Conservation (phyloP, 352 stramenopile species). For the Phytophthora sp. region DNA sequence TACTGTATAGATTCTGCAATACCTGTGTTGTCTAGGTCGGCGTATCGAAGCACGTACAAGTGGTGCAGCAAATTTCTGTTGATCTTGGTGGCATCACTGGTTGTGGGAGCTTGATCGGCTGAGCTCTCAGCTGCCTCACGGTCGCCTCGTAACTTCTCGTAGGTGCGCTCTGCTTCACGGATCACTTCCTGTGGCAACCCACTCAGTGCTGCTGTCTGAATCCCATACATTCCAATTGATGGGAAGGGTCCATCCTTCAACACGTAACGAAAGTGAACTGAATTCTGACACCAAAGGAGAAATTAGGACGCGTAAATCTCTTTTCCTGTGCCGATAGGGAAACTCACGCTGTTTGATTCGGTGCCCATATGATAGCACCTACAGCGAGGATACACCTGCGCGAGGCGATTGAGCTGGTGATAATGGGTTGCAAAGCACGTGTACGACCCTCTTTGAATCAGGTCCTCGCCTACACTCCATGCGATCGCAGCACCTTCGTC, state of each 20-base stretch:
- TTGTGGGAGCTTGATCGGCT: constrained; percentile 8
- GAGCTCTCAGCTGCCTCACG: constrained; percentile 28
- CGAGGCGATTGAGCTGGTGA: constrained; percentile 71
- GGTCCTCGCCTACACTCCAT: constrained; percentile 86
- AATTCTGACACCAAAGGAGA: constrained; percentile 42
- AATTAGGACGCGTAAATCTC: background rate
- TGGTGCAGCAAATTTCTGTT: constrained; percentile 75
- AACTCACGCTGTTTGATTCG: constrained; percentile 48
- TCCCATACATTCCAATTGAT: constrained; percentile 76
- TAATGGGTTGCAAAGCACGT: constrained; percentile 94
- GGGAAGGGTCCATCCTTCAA: constrained; percentile 73
- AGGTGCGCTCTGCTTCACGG: constrained; percentile 56
- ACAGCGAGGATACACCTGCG: constrained; percentile 66
- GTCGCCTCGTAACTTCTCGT: constrained; percentile 37
- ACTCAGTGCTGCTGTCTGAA: constrained; percentile 78
- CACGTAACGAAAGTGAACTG: constrained; percentile 63
- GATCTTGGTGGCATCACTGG: constrained; percentile 20
- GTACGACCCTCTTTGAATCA: constrained; percentile 73
- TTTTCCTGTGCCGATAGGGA: background rate
- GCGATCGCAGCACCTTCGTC: constrained; percentile 90
- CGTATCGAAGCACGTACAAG: constrained; percentile 71
- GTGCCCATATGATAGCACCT: constrained; percentile 76
- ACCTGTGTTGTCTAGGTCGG: constrained; percentile 67
- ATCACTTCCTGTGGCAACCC: constrained; percentile 73
- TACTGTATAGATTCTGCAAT: background rate